phyloP scores from a whole-genome alignment of 768 basidiomycete genomes.

The Calocybe indica region DNA sequence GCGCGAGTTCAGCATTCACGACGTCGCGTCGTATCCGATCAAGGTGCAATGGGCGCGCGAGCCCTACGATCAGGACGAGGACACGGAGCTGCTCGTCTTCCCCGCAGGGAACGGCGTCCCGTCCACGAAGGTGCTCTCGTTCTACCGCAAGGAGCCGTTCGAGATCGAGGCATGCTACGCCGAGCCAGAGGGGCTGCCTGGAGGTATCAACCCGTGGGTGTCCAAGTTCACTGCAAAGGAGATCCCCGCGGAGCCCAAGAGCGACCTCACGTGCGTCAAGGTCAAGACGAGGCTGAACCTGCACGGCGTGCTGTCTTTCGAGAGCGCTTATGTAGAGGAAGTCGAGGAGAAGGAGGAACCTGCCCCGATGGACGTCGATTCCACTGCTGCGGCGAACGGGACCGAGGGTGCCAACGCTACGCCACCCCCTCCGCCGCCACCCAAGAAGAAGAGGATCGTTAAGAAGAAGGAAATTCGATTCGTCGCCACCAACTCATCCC shows the following conservation, averaged over 20 bases:
- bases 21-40: constrained; percentile 84
- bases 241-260: constrained; percentile 62
- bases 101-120: constrained; percentile 80
- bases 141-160: constrained; percentile 87
- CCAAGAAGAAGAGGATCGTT: constrained; percentile 84
- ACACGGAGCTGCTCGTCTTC: constrained; percentile 90
- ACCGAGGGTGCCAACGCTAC: constrained; percentile 25
- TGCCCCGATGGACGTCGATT: constrained; percentile 63
- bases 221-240: constrained; percentile 77
- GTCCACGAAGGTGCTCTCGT: constrained; percentile 92
- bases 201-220: constrained; percentile 80
- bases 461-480: constrained; percentile 82
- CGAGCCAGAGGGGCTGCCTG: constrained; percentile 66
- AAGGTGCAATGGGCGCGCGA: constrained; percentile 82
- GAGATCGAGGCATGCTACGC: constrained; percentile 84
- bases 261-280: constrained; percentile 79
- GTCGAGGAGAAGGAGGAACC: constrained; percentile 70
- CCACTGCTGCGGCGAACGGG: constrained; percentile 13
- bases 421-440: constrained; percentile 44
- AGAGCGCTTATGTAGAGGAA: constrained; percentile 81
- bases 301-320: constrained; percentile 85
- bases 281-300: constrained; percentile 86
- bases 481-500: constrained; percentile 53
- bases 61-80: constrained; percentile 75
- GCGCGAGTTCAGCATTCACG: constrained; percentile 86